Base-by-base conservation (phyloP, 2,329 filamentous ascomycete species). In the Monilinia fructicola region DNA sequence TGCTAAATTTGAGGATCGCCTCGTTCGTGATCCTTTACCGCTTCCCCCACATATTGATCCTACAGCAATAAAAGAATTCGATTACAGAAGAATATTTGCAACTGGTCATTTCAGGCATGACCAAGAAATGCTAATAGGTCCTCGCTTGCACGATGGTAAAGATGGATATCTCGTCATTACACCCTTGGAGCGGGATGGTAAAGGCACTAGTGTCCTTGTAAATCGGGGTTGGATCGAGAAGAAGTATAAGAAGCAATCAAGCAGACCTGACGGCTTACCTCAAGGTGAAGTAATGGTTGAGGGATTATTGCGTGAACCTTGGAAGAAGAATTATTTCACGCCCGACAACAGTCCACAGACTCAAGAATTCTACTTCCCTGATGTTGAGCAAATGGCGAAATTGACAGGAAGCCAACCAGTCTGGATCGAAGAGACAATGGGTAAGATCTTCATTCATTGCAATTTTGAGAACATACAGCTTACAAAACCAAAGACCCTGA, bases 311-410 rank as follows among this genome's bases (percentile, higher is more conserved):
- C 81, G 95, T 68, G 87, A 95, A 80, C 94, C 94, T 11, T 96
- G 92, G 86, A 95, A 96, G 84, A 96, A 94, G 84, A 99, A 99
- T 78, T 90, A 93, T 85, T 99, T 99, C 78, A 99, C 95, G 66
- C 95, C 95, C 0, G 88, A 90, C 0, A 99, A 99, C 74, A 83
- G 87, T 72, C 94, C 94, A 0, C 89, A 93, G 72, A 87, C 88
- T 75, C 87, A 89, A 67, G 89, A 93, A 78, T 99, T 96, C 77
- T 97, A 97, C 79, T 99, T 99, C 75, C 94, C 95, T 0, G 94
- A 97, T 78, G 92, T 99, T 31, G 79, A 84, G 73, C 87, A 97
- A 82, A 99, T 99, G 95, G 95, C 95, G 1, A 83, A 82, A 69
- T 79, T 92, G 76, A 88, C 88, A 31, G 92, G 91, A 1, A 93